phyloP scores from a whole-genome alignment of 352 stramenopile genomes.

The Pythium insidiosum region DNA sequence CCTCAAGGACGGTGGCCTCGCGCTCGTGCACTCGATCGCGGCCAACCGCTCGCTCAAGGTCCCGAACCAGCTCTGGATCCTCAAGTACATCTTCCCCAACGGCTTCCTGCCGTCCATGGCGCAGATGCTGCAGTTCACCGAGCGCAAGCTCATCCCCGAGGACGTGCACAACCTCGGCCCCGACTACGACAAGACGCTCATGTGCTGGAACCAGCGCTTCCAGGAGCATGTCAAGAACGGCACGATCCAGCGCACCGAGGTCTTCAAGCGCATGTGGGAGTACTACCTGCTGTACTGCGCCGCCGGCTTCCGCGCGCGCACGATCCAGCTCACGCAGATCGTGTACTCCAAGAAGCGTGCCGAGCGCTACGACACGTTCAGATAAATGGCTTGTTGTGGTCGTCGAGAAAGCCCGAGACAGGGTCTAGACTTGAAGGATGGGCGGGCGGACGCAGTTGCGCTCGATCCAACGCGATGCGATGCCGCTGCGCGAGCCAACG shows the following conservation, averaged over 20 bases:
- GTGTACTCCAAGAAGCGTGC: constrained; percentile 81
- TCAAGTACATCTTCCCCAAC: constrained; percentile 90
- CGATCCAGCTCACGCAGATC: constrained; percentile 77
- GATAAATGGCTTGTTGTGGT: constrained; percentile 46
- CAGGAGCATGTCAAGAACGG: constrained; percentile 68
- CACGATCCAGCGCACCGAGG: constrained; percentile 64
- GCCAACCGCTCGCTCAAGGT: constrained; percentile 81
- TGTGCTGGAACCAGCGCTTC: constrained; percentile 85
- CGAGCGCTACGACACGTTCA: constrained; percentile 72
- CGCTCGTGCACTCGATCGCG: constrained; percentile 76
- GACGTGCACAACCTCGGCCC: constrained; percentile 81
- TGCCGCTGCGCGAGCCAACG: no score
- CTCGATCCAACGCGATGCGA: no score
- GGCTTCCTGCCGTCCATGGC: constrained; percentile 75
- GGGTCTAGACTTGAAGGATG: no score
- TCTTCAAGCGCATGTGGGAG: constrained; percentile 87
- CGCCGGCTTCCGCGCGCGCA: constrained; percentile 81
- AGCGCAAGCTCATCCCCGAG: constrained; percentile 76
- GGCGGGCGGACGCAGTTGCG: no score
- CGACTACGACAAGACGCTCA: constrained; percentile 88
- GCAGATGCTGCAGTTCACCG: constrained; percentile 65
- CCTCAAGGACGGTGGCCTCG: constrained; percentile 69
- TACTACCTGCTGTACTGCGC: constrained; percentile 89
- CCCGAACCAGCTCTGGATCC: constrained; percentile 78
- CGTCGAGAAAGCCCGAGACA: background rate